phyloP scores from a whole-genome alignment of 129 eudicot species.

The Chrysanthemum makinoi region DNA sequence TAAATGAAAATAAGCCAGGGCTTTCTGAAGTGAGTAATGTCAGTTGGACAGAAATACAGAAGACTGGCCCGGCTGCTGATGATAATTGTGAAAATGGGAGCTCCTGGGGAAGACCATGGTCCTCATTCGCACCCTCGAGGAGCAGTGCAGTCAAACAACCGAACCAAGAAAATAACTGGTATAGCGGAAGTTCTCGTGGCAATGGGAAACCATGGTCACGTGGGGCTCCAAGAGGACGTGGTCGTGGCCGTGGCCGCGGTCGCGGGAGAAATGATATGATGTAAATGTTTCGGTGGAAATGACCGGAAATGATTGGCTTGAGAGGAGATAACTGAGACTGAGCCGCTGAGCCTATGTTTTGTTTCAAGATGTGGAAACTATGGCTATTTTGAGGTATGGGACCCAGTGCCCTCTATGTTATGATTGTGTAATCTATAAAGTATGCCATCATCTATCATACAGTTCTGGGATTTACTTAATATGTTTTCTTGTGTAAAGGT shows the following conservation, averaged over 20 bases:
- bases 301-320: conserved; percentile 6
- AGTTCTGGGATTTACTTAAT: conserved; percentile 8
- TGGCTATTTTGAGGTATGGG: conserved; percentile 32
- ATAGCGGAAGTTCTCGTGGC: conserved; percentile 32
- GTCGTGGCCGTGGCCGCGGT: conserved; percentile 31
- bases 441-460: conserved; percentile 5
- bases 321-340: conserved; percentile 9
- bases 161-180: conserved; percentile 31
- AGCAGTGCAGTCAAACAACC: conserved; percentile 45
- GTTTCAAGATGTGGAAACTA: conserved; percentile 9
- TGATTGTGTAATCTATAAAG: conserved; percentile 9
- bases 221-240: conserved; percentile 28
- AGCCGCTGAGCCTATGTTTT: conserved; percentile 20
- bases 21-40: conserved; percentile 20
- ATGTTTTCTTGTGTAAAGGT: conserved; percentile 21
- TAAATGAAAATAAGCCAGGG: conserved; percentile 10
- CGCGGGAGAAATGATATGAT: conserved; percentile 24
- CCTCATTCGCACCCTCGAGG: conserved; percentile 36
- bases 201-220: conserved; percentile 23
- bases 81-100: conserved; percentile 25
- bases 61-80: conserved; percentile 18
- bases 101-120: conserved; percentile 47
- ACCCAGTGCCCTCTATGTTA: conserved; percentile 18
- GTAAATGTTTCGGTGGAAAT: background rate
- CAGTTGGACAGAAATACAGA: conserved; percentile 25